A percentile compares a stretch with the other conserved stretches of the same genome.
Evolutionary conservation across 768 basidiomycete species (phyloP).

Genomic region (Auricularia heimuer): DNA sequence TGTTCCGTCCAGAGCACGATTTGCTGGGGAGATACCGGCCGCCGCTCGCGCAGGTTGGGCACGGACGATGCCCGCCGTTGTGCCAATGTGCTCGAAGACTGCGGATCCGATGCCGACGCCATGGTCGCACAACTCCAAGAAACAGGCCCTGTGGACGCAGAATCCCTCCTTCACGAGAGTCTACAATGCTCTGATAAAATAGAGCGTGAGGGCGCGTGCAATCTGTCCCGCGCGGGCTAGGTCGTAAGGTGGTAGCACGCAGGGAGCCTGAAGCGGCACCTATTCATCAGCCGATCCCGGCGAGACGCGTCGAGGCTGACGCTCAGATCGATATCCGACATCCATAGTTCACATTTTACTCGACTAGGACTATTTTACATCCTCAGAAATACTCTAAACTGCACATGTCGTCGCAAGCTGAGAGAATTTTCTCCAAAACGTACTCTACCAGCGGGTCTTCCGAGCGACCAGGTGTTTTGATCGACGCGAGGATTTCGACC

Average conservation of each 20-base stretch:
- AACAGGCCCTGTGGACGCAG: neutral
- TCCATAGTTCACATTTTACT: neutral
- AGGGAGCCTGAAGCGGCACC: too few species aligned
- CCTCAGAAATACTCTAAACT: neutral
- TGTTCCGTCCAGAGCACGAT: neutral
- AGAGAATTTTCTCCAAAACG: neutral
- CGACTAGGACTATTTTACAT: neutral
- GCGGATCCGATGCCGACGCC: neutral
- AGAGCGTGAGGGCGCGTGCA: neutral
- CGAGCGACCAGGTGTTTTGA: neutral
- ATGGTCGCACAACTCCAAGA: neutral
- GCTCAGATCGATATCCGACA: too few species aligned
- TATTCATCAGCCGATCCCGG: too few species aligned
- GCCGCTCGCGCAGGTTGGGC: neutral
- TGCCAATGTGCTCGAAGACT: neutral
- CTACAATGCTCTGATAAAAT: too few species aligned
- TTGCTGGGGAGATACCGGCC: neutral
- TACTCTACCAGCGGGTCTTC: neutral
- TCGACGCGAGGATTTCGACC: conserved; percentile 57
- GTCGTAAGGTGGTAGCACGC: too few species aligned
- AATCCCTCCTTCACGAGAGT: neutral
- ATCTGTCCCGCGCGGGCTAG: neutral
- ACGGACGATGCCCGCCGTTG: neutral
- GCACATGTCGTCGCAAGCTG: neutral
- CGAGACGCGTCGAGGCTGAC: too few species aligned